phyloP scores from a whole-genome alignment of 768 basidiomycete species.

The Agrocybe pediades region DNA sequence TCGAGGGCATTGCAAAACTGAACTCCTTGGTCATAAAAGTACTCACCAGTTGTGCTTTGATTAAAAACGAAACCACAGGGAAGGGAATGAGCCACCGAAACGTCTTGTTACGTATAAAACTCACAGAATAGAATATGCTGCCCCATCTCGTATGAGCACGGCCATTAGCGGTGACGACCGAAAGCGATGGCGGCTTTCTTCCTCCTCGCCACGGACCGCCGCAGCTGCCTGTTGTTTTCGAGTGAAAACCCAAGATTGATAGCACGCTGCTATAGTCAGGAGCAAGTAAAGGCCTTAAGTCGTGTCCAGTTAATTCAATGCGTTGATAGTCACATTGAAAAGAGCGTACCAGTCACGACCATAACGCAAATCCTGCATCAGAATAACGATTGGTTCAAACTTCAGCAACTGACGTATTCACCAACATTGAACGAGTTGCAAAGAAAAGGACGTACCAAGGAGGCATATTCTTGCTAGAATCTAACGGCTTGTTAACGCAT shows the following conservation, averaged over 20 bases:
- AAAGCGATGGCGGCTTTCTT: no score
- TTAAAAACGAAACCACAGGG: no score
- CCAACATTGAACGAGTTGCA: no score
- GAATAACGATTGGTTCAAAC: no score
- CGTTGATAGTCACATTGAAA: neutral
- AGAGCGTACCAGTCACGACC: neutral
- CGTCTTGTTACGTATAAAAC: neutral
- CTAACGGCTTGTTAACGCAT: neutral
- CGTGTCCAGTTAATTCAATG: neutral
- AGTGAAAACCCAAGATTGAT: neutral
- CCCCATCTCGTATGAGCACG: neutral
- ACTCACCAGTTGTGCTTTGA: neutral
- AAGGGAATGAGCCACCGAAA: no score
- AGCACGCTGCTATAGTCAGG: neutral
- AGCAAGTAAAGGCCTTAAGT: neutral
- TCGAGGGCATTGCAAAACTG: neutral
- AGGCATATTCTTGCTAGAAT: neutral
- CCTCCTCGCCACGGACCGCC: neutral
- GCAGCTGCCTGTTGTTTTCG: neutral
- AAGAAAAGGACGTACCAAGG: neutral
- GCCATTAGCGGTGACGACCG: neutral
- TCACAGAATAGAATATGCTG: neutral
- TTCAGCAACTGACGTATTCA: no score
- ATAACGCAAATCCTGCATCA: neutral
- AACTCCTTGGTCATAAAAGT: neutral